Evolutionary conservation across 208 protist species (phyloP).

Genomic region (Tritrichomonas musculus): DNA sequence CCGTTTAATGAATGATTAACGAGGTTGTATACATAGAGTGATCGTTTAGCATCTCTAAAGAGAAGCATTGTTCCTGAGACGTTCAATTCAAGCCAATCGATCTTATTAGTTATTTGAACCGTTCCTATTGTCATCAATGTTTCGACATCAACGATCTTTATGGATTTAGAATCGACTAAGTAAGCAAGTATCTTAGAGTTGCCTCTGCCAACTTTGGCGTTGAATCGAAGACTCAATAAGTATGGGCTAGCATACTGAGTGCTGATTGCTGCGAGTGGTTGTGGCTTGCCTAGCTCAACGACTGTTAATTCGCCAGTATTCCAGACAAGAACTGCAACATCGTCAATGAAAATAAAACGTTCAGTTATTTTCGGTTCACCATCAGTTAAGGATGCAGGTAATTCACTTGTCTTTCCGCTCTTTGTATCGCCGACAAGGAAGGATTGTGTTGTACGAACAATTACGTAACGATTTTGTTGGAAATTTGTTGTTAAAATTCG

Average conservation of each 20-base stretch:
- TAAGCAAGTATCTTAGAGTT: slow-evolving; percentile 11
- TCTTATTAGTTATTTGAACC: neutral
- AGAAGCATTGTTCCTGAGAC: neutral
- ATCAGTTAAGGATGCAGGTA: neutral
- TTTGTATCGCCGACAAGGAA: neutral
- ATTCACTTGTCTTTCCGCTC: neutral
- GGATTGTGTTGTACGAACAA: neutral
- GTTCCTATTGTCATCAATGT: neutral
- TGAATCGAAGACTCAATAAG: neutral
- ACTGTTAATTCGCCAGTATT: slow-evolving; percentile 7
- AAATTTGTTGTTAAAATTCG: neutral
- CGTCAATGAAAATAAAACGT: neutral
- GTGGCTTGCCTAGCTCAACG: neutral
- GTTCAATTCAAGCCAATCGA: neutral
- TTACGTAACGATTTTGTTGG: slow-evolving; percentile 18
- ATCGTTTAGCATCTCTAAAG: slow-evolving; percentile 12
- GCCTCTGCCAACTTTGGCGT: neutral
- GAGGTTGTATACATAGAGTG: neutral
- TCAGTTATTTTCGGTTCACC: neutral
- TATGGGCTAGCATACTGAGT: slow-evolving; percentile 14
- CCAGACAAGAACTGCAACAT: slow-evolving; percentile 22
- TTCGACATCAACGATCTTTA: neutral
- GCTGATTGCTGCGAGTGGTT: neutral
- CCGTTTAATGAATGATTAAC: neutral
- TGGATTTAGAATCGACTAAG: neutral